Conservation (phyloP, 2,329 filamentous ascomycete species). For the Cylindrodendrum hubeiense region DNA sequence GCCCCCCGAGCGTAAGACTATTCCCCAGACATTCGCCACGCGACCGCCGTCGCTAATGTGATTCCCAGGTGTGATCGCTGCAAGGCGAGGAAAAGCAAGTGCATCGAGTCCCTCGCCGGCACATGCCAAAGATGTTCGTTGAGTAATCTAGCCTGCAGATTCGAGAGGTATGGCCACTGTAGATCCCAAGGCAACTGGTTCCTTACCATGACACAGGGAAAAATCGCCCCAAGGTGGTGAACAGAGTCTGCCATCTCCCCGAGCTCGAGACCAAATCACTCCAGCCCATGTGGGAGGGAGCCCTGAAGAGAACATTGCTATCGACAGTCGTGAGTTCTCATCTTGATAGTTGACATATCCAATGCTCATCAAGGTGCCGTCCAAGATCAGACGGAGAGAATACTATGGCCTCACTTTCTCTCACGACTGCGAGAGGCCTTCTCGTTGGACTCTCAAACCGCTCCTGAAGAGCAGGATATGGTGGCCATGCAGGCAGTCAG, state of each 20-base stretch:
- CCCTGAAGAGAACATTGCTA: constrained; percentile 30
- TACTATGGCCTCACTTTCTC: constrained; percentile 46
- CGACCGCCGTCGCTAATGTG: not conserved
- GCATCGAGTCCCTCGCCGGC: constrained; percentile 44
- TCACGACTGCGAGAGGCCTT: constrained; percentile 44
- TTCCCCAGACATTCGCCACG: not conserved
- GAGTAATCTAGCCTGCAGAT: constrained; percentile 38
- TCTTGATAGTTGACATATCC: not conserved
- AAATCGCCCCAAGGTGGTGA: constrained; percentile 6
- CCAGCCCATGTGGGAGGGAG: constrained; percentile 3
- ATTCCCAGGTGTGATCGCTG: constrained; percentile 46
- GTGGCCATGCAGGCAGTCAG: constrained; percentile 36
- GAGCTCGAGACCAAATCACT: not conserved
- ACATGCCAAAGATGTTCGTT: constrained; percentile 46
- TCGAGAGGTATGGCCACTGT: constrained; percentile 23
- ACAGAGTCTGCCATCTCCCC: not conserved
- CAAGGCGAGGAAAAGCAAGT: constrained; percentile 52
- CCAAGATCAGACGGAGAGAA: constrained; percentile 36
- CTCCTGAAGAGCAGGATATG: constrained; percentile 35
- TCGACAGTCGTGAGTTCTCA: constrained; percentile 26
- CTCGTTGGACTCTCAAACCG: constrained; percentile 38
- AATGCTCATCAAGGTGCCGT: not conserved
- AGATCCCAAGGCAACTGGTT: not conserved
- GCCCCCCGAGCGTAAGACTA: constrained; percentile 43
- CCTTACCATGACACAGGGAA: constrained; percentile 12